These are phyloP conservation scores for Pseudocercospora crystallina DNA, from an alignment of 2,329 filamentous ascomycete genomes.

Conservation along the genomic window DNA sequence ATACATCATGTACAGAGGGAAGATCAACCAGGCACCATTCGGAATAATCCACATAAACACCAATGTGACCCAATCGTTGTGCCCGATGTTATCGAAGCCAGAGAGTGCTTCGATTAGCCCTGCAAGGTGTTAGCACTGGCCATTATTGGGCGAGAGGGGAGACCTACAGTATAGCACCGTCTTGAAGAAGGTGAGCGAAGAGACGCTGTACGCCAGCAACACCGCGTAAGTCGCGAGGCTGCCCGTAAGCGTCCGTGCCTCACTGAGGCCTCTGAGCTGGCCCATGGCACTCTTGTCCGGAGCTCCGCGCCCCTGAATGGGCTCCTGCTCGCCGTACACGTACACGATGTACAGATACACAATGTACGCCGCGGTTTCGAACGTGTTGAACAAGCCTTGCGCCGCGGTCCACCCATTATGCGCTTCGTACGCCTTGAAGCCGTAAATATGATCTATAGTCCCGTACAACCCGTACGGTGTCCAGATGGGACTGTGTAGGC, in stretches of 20 bases:
- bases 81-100: conserved; percentile 61
- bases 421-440: conserved; percentile 67
- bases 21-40: conserved; percentile 65
- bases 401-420: conserved; percentile 74
- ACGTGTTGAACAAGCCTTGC: conserved; percentile 66
- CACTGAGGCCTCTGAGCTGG: conserved; percentile 48
- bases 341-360: conserved; percentile 60
- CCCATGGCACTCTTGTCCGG: conserved; percentile 44
- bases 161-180: conserved; percentile 62
- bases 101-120: conserved; percentile 62
- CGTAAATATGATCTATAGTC: conserved; percentile 77
- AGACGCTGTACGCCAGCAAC: conserved; percentile 59
- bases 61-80: conserved; percentile 57
- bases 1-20: conserved; percentile 63
- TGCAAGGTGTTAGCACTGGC: conserved; percentile 25
- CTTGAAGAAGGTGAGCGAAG: conserved; percentile 66
- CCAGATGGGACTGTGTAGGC: conserved; percentile 70
- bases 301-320: conserved; percentile 38
- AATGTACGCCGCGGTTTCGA: conserved; percentile 67
- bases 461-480: conserved; percentile 79
- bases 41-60: conserved; percentile 64
- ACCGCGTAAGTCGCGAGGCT: conserved; percentile 55
- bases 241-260: conserved; percentile 54
- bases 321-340: conserved; percentile 39
- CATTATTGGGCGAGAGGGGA: not conserved